A percentile compares a stretch with the other conserved stretches of the same genome.
Conservation (phyloP, 2,329 filamentous ascomycete genomes). For the Cadophora sp. region DNA sequence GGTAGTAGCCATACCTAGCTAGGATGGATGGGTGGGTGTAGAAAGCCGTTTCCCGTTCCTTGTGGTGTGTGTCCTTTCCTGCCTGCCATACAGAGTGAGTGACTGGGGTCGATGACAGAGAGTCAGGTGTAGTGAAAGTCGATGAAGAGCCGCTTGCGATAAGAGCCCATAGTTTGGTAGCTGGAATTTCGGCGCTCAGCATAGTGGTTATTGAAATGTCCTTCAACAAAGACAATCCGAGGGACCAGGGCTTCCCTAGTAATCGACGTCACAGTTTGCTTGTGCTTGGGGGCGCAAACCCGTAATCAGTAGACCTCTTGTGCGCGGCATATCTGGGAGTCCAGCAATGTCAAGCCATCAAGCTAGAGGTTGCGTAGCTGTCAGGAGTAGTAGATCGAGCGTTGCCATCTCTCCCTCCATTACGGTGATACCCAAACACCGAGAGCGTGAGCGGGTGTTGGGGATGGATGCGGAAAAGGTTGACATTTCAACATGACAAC, state of each 20-base stretch:
- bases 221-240: background rate
- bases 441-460: background rate
- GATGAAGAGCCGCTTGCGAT: background rate
- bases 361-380: constrained; percentile 1
- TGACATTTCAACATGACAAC: constrained; percentile 18
- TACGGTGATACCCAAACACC: background rate
- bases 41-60: background rate
- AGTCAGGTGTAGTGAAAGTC: background rate
- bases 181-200: background rate
- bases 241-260: background rate
- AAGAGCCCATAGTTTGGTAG: background rate
- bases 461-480: background rate
- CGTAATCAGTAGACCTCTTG: background rate
- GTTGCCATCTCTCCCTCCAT: background rate
- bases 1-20: background rate
- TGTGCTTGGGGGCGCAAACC: background rate
- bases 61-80: background rate
- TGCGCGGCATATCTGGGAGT: background rate
- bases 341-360: background rate
- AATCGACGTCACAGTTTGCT: background rate
- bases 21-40: background rate
- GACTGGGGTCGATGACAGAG: background rate
- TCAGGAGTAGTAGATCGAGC: background rate
- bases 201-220: background rate
- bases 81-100: no score